Evolutionary conservation across 1,284 basidiomycete genomes (phyloP), one percentile per base, ranked within the genome.

Genomic region (Heterobasidion irregulare): DNA sequence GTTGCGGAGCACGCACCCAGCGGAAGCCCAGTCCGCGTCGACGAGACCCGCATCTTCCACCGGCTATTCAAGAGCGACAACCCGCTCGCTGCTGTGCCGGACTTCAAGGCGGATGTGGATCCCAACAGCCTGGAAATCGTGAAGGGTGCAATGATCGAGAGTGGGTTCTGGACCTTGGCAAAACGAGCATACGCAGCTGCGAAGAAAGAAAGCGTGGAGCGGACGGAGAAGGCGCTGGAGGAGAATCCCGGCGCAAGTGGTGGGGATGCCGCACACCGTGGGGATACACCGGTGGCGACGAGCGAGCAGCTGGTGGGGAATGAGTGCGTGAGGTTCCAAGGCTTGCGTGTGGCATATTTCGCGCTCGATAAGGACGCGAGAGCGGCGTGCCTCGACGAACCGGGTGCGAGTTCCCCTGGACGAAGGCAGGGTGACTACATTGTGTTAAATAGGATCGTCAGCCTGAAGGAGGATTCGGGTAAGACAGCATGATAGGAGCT

Each of bases 271-370:
- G 58, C 48, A 8, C 36, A 19, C 36, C 44, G 13, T 15, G 76
- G 78, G 35, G 78, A 75, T 55, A 82, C 78, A 18, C 87, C 87
- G 7, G 80, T 82, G 54, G 85, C 84, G 26, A 90, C 83, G 6
- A 85, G 83, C 45, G 88, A 87, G 56, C 89, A 93, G 70, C 77
- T 97, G 46, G 80, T 95, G 43, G 96, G 97, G 18, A 88, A 90
- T 68, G 97, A 99, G 70, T 90, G 88, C 67, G 83, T 99, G 52
- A 80, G 97, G 49, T 99, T 99, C 84, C 97, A 99, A 73, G 97
- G 92, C 16, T 80, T 99, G 71, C 84, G 97, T 16, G 86, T 97
- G 50, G 97, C 90, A 2, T 99, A 98, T 75, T 99, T 99, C 68
- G 83, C 92, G 9, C 76, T 98, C 36, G 97, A 99, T 70, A 87